phyloP scores from a whole-genome alignment of 495 filamentous ascomycete species.

The Penicillium subrubescens region DNA sequence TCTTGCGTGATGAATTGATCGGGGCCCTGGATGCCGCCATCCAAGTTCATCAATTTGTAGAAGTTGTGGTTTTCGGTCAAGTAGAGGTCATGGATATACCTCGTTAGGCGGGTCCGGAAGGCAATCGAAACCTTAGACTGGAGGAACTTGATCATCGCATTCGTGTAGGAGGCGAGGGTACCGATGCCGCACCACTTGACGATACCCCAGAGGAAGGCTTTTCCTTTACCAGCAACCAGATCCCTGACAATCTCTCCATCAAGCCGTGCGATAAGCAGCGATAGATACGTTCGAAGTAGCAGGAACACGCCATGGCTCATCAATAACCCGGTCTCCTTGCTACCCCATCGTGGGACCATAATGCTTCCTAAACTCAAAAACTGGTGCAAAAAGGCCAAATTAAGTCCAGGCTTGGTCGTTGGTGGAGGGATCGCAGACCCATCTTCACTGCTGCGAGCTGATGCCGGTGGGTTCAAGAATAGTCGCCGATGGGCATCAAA shows the following conservation, averaged over 20 bases:
- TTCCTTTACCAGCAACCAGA: conserved; percentile 91
- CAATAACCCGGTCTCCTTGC: conserved; percentile 90
- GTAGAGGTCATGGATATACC: conserved; percentile 98
- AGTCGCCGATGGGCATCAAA: conserved; percentile 95
- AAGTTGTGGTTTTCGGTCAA: conserved; percentile 92
- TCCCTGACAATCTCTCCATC: conserved; percentile 97
- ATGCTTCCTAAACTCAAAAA: conserved; percentile 94
- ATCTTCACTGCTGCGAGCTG: conserved; percentile 72
- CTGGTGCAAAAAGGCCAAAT: conserved; percentile 97
- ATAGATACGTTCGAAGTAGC: conserved; percentile 90
- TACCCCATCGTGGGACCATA: conserved; percentile 93
- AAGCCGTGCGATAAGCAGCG: conserved; percentile 85
- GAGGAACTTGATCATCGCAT: conserved; percentile 97
- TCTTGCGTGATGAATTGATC: conserved; percentile 99
- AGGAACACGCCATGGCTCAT: conserved; percentile 70
- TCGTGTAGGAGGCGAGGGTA: conserved; percentile 83
- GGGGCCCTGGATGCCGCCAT: conserved; percentile 87
- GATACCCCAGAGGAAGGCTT: conserved; percentile 84
- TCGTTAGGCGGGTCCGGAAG: conserved; percentile 91
- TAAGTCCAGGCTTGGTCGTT: conserved; percentile 88
- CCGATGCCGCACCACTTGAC: conserved; percentile 78
- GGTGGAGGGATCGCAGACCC: conserved; percentile 73
- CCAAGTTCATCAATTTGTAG: conserved; percentile 92
- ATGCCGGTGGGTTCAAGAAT: conserved; percentile 86
- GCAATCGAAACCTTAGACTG: conserved; percentile 98